Evolutionary conservation across 192 early-diverging fungal genomes (phyloP), one percentile per base, ranked within the genome.

Genomic region (Funneliformis mosseae): DNA sequence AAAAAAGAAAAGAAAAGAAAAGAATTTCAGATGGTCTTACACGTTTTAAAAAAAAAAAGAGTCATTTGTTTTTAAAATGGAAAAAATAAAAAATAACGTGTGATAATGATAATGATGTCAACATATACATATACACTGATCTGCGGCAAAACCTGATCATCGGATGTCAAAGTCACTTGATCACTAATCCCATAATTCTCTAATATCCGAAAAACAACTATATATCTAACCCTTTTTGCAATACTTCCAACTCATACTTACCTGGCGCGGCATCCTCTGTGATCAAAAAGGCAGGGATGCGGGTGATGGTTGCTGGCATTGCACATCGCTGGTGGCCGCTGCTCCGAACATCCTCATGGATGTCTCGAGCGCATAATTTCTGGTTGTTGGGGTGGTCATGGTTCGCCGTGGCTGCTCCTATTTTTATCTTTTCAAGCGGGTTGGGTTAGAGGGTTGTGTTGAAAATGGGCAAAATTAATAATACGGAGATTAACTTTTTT

Each of bases 291-390:
- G 73, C 18, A 45, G 48, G 9, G 27, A 45, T 48, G 46, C 48
- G 33, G 50, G 50, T 39, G 73, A 21, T 33, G 73, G 73, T 23
- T 60, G 27, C 33, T 59, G 73, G 50, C 73, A 74, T 74, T 74
- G 73, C 73, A 74, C 73, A 16, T 16, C n/a, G 73, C 73, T 27
- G 50, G 50, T 27, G 73, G 45, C 50, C 28, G 25, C n/a, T 59
- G 25, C 50, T 59, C 46, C 48, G 73, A 74, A 74, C 46, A 12
- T 23, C 27, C 73, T 6, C 55, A 27, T n/a, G 50, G 50, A 48
- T 60, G 46, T 74, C 50, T 74, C 73, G 48, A 74, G 25, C 27
- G 73, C 46, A 74, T 38, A 74, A 74, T 74, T 74, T 74, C 11
- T 74, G 42, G 25, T 74, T 27, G 73, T 74, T 74, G 73, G 71